Evolutionary conservation across 495 filamentous ascomycete genomes (phyloP), one percentile per base, ranked within the genome.

Genomic region (Daldinia grandis): DNA sequence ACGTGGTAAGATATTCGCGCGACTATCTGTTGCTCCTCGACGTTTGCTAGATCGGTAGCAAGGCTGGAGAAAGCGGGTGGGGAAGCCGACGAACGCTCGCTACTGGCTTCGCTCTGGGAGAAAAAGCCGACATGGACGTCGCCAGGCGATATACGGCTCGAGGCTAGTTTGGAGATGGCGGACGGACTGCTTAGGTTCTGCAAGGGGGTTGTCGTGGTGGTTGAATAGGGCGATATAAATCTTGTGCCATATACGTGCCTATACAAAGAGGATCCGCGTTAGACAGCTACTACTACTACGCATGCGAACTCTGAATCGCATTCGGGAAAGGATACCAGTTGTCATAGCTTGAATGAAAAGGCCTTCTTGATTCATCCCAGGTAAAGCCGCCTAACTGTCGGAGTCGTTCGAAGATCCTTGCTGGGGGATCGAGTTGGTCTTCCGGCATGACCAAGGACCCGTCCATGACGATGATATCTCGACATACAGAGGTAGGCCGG

Each of bases 321-420:
- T 56, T 47, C 51, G 58, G 61, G 59, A 53, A 47, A 53, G 61
- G 56, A 68, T 79, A 82, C 81, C 92, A 94, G 79, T 91, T 91
- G 72, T 91, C 90, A 78, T 94, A 94, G 66, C 87, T 91, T n/a
- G 91, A 92, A 79, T 93, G 92, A 73, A 91, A 89, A n/a, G 91
- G 90, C 64, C 83, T 84, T 67, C 80, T 79, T 2, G 86, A 82
- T 65, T 91, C 89, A 79, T 93, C 89, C 91, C 91, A 94, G 14
- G 85, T 88, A 76, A 92, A 94, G 30, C 90, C 91, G 27, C 90
- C 84, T 64, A 94, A 80, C 68, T 91, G 88, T 66, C 86, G 84
- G 69, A 94, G 81, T 51, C 92, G 84, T 80, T 93, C 90, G 63
- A 90, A 90, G 55, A 94, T 86, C 65, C 89, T 87, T 64, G 88